Conservation (phyloP, 78 protist species). For the slime mould (Dictyostelium discoideum) region DNA sequence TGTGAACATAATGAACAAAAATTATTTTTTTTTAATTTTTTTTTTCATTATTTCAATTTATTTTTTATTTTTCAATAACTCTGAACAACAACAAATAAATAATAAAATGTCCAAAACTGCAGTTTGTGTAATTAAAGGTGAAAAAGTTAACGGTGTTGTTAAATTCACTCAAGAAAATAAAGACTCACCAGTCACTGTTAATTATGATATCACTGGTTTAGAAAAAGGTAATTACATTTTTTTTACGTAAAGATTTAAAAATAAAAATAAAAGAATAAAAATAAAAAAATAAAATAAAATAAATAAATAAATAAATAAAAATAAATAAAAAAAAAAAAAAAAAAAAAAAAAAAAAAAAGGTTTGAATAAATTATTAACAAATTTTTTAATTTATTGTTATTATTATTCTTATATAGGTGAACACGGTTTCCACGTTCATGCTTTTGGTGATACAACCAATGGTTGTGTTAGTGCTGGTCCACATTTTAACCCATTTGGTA, state of each 20-base stretch:
- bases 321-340: neutral
- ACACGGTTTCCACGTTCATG: conserved; percentile 91
- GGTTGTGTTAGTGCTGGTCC: conserved; percentile 88
- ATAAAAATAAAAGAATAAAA: no score
- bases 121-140: conserved; percentile 63
- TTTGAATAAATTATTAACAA: no score
- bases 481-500: conserved; percentile 89
- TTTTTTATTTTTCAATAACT: neutral
- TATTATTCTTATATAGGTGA: neutral
- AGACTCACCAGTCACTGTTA: conserved; percentile 27
- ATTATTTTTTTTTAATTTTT: neutral
- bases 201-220: conserved; percentile 41
- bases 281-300: neutral
- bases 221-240: neutral
- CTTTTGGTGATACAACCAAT: conserved; percentile 84
- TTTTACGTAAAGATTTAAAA: neutral
- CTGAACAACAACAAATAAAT: neutral
- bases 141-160: conserved; percentile 42
- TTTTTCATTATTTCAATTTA: conserved; percentile 11
- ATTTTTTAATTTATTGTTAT: no score
- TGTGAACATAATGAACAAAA: neutral
- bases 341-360: neutral
- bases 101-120: conserved; percentile 61
- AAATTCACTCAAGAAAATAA: conserved; percentile 52
- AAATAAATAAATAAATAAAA: neutral